Conservation (phyloP, 176 grass and related monocot genomes). For the Cenchrus purpureus region DNA sequence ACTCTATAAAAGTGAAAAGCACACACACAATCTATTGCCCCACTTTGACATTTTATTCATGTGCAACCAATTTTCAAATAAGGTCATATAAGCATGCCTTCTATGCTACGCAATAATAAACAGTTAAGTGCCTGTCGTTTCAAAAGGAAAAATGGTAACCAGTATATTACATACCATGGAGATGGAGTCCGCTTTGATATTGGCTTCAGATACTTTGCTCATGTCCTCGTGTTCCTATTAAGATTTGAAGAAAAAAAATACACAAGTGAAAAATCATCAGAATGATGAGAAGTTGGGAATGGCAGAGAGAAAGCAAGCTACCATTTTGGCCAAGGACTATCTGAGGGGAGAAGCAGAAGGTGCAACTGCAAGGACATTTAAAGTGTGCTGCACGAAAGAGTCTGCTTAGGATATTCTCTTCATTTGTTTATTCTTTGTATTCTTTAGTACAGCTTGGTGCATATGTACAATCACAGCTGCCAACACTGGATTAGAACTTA, state of each 20-base stretch:
- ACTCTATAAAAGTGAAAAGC: not conserved
- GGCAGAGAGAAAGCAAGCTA: constrained; percentile 19
- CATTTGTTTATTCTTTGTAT: constrained; percentile 16
- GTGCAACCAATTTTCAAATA: not conserved
- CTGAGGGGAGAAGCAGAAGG: not conserved
- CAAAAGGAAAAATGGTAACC: not conserved
- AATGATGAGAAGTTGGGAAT: constrained; percentile 18
- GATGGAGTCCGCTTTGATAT: constrained; percentile 25
- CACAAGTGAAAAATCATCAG: constrained; percentile 16
- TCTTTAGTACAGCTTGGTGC: constrained; percentile 26
- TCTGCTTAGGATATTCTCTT: constrained; percentile 16
- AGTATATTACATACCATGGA: constrained; percentile 40
- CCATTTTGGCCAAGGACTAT: constrained; percentile 46
- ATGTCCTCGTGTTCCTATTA: constrained; percentile 46
- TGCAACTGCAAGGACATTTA: constrained; percentile 20
- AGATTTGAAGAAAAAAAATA: constrained; percentile 28
- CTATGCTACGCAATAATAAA: not conserved
- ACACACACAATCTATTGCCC: not conserved
- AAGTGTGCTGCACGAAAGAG: constrained; percentile 8
- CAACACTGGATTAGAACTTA: not conserved
- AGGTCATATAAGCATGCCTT: not conserved
- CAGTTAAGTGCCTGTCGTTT: not conserved
- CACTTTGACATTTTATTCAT: not conserved
- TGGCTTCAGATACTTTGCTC: constrained; percentile 48
- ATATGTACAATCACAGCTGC: constrained; percentile 20